These are phyloP conservation scores for Eleusine coracana DNA, from an alignment of 176 grass and related monocot genomes.

Conservation along the genomic window DNA sequence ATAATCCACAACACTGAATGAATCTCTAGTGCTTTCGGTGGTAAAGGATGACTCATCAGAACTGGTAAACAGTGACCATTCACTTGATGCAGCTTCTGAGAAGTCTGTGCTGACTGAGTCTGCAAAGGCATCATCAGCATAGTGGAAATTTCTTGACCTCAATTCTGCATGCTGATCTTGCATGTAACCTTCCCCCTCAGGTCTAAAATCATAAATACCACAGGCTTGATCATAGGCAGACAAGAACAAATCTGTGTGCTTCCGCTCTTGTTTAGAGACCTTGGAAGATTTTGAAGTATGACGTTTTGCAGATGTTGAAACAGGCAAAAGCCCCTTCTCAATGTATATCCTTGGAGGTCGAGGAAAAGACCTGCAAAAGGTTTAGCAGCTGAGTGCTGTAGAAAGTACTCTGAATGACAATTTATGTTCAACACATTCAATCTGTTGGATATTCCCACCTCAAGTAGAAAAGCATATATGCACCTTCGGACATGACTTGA, in stretches of 20 bases:
- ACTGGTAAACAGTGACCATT: conserved; percentile 96
- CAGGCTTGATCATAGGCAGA: conserved; percentile 45
- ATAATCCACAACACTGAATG: conserved; percentile 84
- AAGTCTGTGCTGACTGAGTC: conserved; percentile 68
- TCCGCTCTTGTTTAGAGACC: conserved; percentile 56
- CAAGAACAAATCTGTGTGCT: conserved; percentile 32
- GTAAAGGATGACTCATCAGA: conserved; percentile 98
- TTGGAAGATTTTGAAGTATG: conserved; percentile 65
- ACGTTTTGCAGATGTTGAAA: conserved; percentile 41
- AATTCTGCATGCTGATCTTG: conserved; percentile 45
- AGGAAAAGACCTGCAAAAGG: conserved; percentile 74
- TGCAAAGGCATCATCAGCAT: conserved; percentile 55
- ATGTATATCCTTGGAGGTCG: conserved; percentile 77
- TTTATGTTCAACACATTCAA: neutral
- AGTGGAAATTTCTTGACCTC: conserved; percentile 47
- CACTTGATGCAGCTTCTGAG: conserved; percentile 88
- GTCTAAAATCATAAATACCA: conserved; percentile 69
- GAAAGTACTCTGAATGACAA: neutral
- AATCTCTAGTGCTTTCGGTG: conserved; percentile 97
- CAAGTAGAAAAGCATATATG: conserved; percentile 99
- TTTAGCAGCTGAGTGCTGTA: conserved; percentile 39
- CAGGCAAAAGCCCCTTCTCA: conserved; percentile 52
- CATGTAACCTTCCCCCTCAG: conserved; percentile 36
- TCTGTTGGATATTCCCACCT: conserved; percentile 60
- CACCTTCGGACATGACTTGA: conserved; percentile 99